Percentiles rank a stretch among this genome's conserved stretches.
Evolutionary conservation across 2,329 filamentous ascomycete genomes (phyloP).

Genomic region (Neoscytalidium dimidiatum): DNA sequence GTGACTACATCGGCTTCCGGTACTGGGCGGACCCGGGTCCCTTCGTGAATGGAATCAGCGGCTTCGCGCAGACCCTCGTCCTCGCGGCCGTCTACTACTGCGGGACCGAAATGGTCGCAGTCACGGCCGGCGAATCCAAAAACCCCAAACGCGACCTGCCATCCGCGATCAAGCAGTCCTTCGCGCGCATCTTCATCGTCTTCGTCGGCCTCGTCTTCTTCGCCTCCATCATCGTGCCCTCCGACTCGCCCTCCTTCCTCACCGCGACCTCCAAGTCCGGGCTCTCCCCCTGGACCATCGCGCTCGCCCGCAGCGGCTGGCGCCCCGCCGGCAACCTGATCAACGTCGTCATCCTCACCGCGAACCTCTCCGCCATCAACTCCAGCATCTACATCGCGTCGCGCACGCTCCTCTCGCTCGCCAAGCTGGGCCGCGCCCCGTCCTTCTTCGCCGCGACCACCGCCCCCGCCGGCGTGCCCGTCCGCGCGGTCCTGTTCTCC

Average conservation of each 20-base stretch:
- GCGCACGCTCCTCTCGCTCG: conserved; percentile 75
- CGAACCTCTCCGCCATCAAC: conserved; percentile 57
- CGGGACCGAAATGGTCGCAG: conserved; percentile 36
- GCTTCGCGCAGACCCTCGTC: conserved; percentile 45
- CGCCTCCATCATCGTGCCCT: conserved; percentile 62
- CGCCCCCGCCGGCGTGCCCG: conserved; percentile 61
- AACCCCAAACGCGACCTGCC: conserved; percentile 49
- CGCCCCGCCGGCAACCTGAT: conserved; percentile 68
- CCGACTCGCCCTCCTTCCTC: conserved; percentile 52
- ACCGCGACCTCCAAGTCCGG: conserved; percentile 43
- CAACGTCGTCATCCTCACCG: conserved; percentile 72
- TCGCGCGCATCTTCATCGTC: conserved; percentile 61
- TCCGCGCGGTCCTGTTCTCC: conserved; percentile 65
- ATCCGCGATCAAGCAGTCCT: conserved; percentile 55
- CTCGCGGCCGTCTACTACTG: conserved; percentile 44
- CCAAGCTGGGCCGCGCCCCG: conserved; percentile 71
- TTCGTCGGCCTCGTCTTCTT: conserved; percentile 53
- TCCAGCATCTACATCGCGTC: conserved; percentile 77
- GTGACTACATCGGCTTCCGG: conserved; percentile 39
- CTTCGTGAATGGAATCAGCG: conserved; percentile 43
- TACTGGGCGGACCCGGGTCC: conserved; percentile 45
- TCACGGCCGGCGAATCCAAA: conserved; percentile 37
- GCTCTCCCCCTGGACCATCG: conserved; percentile 57
- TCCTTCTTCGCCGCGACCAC: conserved; percentile 69
- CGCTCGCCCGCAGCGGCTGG: conserved; percentile 68